These are phyloP conservation scores for Prosopis cineraria DNA, from an alignment of 306 rosid species.

Conservation along the genomic window DNA sequence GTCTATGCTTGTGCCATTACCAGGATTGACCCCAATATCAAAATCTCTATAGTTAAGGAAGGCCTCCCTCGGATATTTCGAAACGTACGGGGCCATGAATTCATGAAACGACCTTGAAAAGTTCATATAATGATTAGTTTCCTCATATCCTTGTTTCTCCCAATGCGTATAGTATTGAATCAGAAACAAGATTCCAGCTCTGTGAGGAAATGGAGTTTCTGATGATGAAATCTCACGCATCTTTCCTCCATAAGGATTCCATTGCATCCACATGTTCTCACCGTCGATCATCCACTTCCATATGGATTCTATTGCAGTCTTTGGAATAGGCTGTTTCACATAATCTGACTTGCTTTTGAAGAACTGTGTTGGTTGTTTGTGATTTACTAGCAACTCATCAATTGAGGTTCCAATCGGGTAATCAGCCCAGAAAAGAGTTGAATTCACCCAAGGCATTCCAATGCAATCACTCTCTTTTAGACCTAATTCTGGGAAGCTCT, in stretches of 20 bases:
- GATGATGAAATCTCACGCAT: conserved; percentile 40
- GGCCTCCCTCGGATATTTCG: conserved; percentile 38
- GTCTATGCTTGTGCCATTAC: conserved; percentile 5
- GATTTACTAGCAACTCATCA: conserved; percentile 27
- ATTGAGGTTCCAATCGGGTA: conserved; percentile 26
- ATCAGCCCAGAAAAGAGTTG: conserved; percentile 36
- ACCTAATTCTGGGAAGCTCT: conserved; percentile 38
- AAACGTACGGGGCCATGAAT: conserved; percentile 40
- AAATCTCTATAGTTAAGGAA: conserved; percentile 47
- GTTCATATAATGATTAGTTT: not conserved
- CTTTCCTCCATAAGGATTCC: conserved; percentile 52
- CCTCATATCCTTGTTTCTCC: conserved; percentile 37
- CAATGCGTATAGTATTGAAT: conserved; percentile 45
- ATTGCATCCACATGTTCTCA: conserved; percentile 35
- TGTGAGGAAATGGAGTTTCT: conserved; percentile 50
- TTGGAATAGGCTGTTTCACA: conserved; percentile 41
- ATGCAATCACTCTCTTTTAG: conserved; percentile 29
- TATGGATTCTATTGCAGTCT: conserved; percentile 23
- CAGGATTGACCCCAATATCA: conserved; percentile 39
- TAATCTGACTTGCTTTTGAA: conserved; percentile 45
- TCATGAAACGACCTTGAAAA: conserved; percentile 34
- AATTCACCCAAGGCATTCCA: conserved; percentile 43
- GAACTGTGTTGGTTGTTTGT: not conserved
- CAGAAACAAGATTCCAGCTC: conserved; percentile 43
- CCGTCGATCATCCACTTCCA: conserved; percentile 40